Evolutionary conservation across 2,329 filamentous ascomycete species (phyloP).

Genomic region (Penicillium thymicola): DNA sequence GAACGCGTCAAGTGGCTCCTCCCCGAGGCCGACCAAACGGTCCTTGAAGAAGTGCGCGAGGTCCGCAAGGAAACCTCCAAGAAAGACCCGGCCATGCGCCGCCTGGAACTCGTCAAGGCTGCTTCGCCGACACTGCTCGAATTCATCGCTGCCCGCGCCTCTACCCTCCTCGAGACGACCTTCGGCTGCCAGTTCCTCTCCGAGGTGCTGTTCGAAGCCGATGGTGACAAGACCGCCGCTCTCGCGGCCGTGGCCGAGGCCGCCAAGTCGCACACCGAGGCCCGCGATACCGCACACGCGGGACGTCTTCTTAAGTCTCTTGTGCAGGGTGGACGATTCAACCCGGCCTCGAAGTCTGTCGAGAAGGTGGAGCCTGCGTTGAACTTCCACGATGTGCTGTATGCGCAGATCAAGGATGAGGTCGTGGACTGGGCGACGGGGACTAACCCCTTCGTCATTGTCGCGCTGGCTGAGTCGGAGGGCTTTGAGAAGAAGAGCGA

Average conservation of each 20-base stretch:
- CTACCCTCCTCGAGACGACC: constrained; percentile 66
- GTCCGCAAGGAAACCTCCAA: constrained; percentile 85
- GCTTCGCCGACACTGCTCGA: constrained; percentile 73
- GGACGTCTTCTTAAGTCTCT: constrained; percentile 88
- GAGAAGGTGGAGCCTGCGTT: constrained; percentile 71
- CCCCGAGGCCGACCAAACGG: constrained; percentile 60
- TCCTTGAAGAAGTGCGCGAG: constrained; percentile 73
- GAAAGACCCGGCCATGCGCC: constrained; percentile 76
- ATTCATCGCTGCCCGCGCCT: constrained; percentile 66
- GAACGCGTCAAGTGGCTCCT: constrained; percentile 61
- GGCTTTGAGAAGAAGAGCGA: constrained; percentile 66
- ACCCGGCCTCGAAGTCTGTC: constrained; percentile 67
- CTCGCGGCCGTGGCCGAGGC: constrained; percentile 61
- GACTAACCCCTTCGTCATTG: constrained; percentile 78
- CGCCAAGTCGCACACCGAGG: constrained; percentile 42
- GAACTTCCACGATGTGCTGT: constrained; percentile 77
- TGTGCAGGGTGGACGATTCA: constrained; percentile 83
- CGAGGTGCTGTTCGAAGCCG: constrained; percentile 73
- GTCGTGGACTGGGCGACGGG: constrained; percentile 82
- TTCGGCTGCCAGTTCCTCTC: constrained; percentile 85
- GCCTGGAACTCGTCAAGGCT: constrained; percentile 70
- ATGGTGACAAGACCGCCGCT: constrained; percentile 72
- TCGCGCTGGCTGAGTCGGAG: constrained; percentile 73
- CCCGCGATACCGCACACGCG: constrained; percentile 63
- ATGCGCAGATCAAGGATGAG: constrained; percentile 71